Evolutionary conservation across 2,329 filamentous ascomycete species (phyloP).

Genomic region (Seiridium unicorne): DNA sequence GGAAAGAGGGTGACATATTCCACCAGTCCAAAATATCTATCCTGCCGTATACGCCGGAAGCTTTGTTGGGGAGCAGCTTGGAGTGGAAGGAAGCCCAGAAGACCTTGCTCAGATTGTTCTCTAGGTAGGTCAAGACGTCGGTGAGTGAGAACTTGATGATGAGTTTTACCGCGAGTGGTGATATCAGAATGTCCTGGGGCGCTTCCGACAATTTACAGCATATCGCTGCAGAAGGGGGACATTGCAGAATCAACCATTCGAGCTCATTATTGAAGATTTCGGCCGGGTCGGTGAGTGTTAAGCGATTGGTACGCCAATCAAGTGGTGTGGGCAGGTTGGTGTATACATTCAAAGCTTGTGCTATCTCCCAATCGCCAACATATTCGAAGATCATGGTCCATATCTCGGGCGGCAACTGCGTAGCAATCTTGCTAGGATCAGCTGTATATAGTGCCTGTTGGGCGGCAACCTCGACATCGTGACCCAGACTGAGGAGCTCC

Average conservation of each 20-base stretch:
- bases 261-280: constrained; percentile 74
- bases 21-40: constrained; percentile 88
- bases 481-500: constrained; percentile 70
- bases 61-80: constrained; percentile 82
- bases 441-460: constrained; percentile 37
- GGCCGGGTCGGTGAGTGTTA: constrained; percentile 53
- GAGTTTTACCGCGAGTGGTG: constrained; percentile 78
- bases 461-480: constrained; percentile 61
- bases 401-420: constrained; percentile 74
- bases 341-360: constrained; percentile 76
- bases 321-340: constrained; percentile 73
- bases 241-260: constrained; percentile 80
- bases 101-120: constrained; percentile 64
- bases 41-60: constrained; percentile 81
- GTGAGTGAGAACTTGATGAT: constrained; percentile 90
- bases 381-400: constrained; percentile 87
- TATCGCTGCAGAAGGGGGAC: constrained; percentile 62
- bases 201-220: constrained; percentile 72
- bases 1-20: constrained; percentile 77
- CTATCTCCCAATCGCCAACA: constrained; percentile 87
- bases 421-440: constrained; percentile 33
- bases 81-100: constrained; percentile 81
- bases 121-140: constrained; percentile 72
- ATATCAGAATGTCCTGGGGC: constrained; percentile 71
- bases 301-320: constrained; percentile 26